These are phyloP conservation scores for Penicillium paneum DNA, from an alignment of 2,329 filamentous ascomycete species.

Conservation along the genomic window DNA sequence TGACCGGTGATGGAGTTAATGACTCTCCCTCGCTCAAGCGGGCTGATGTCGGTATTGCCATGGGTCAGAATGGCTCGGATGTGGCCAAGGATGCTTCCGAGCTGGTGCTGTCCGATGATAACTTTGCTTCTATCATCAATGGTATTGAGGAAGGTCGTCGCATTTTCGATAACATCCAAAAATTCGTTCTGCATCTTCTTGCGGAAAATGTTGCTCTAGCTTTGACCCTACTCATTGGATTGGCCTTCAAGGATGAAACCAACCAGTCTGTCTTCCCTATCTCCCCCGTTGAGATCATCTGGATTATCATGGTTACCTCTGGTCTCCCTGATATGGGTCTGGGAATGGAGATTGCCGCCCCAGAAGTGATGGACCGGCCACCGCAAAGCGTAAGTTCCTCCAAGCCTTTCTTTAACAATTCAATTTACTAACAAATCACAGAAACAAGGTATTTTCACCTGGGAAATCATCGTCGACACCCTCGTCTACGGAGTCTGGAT, in stretches of 20 bases:
- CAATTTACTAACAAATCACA: constrained; percentile 16
- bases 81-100: constrained; percentile 70
- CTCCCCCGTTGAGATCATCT: constrained; percentile 80
- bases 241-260: constrained; percentile 71
- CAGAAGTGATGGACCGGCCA: constrained; percentile 75
- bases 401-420: too few relatives aligned
- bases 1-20: constrained; percentile 89
- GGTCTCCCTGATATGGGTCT: constrained; percentile 85
- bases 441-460: constrained; percentile 70
- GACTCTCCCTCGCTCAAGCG: constrained; percentile 77
- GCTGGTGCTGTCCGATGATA: constrained; percentile 72
- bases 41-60: constrained; percentile 83
- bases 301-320: constrained; percentile 92
- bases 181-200: constrained; percentile 77
- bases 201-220: constrained; percentile 82
- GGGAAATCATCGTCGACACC: constrained; percentile 75
- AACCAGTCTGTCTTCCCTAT: constrained; percentile 80
- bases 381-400: constrained; percentile 56
- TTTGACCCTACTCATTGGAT: constrained; percentile 73
- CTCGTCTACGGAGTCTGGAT: constrained; percentile 75
- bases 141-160: constrained; percentile 79
- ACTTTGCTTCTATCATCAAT: constrained; percentile 81
- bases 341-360: constrained; percentile 71
- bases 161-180: constrained; percentile 88
- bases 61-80: constrained; percentile 77